phyloP scores from a whole-genome alignment of 148 eudicot species.

The Vaccinium macrocarpon region DNA sequence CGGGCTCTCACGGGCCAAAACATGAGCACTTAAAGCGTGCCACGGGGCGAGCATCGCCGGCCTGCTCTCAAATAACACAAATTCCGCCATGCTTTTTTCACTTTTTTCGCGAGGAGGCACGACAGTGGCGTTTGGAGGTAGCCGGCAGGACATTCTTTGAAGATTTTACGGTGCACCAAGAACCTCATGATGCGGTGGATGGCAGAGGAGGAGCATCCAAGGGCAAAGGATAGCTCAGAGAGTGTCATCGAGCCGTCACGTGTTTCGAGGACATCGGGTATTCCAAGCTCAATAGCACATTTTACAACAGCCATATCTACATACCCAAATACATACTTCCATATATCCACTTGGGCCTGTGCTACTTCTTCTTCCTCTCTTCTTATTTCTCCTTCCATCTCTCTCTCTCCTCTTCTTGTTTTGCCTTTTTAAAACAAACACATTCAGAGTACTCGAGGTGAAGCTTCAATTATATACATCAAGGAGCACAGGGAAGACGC shows the following conservation, averaged over 20 bases:
- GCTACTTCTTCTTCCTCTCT: conserved; percentile 30
- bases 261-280: conserved; percentile 45
- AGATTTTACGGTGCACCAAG: conserved; percentile 39
- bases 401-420: neutral
- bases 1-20: conserved; percentile 4
- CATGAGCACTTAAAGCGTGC: conserved; percentile 43
- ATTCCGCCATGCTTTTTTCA: conserved; percentile 39
- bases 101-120: conserved; percentile 29
- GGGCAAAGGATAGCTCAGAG: conserved; percentile 39
- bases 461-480: no score
- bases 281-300: conserved; percentile 63
- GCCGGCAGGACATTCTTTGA: conserved; percentile 24
- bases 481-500: no score
- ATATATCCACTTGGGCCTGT: conserved; percentile 41
- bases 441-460: no score
- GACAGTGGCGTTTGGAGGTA: conserved; percentile 58
- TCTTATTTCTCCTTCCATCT: neutral
- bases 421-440: no score
- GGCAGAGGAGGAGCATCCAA: conserved; percentile 37
- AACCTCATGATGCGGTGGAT: conserved; percentile 59
- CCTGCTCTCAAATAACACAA: conserved; percentile 40
- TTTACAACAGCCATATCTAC: conserved; percentile 53
- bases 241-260: conserved; percentile 44
- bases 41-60: conserved; percentile 55
- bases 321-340: conserved; percentile 59